Percentiles rank a stretch among this genome's conserved stretches.
Evolutionary conservation across 2,329 filamentous ascomycete genomes (phyloP).

Genomic region (Neoscytalidium dimidiatum): DNA sequence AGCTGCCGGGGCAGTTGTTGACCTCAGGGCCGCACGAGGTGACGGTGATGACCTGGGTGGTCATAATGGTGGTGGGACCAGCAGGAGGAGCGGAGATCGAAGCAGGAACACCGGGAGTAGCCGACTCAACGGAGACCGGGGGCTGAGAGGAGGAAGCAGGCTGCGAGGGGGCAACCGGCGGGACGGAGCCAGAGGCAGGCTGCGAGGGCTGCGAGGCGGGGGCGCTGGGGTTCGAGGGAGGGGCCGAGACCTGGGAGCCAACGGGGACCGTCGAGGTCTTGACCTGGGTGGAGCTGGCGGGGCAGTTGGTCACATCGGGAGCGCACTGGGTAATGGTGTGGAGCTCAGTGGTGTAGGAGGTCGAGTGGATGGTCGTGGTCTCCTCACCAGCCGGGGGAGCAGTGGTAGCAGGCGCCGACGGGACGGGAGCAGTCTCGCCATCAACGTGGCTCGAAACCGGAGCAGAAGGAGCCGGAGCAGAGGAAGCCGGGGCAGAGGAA

Average conservation of each 20-base stretch:
- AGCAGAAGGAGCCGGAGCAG: neutral
- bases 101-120: neutral
- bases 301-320: constrained; percentile 22
- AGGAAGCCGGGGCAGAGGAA: neutral
- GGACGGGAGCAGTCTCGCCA: neutral
- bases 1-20: constrained; percentile 26
- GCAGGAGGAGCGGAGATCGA: constrained; percentile 9
- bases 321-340: constrained; percentile 15
- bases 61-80: neutral
- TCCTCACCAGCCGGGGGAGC: neutral
- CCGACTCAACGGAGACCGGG: neutral
- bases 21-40: constrained; percentile 14
- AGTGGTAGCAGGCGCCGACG: neutral
- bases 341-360: constrained; percentile 10
- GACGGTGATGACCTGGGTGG: constrained; percentile 16
- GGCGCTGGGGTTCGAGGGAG: neutral
- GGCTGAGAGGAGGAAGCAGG: neutral
- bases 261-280: constrained; percentile 14
- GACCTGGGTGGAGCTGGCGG: constrained; percentile 22
- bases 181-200: neutral
- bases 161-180: neutral
- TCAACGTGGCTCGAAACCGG: neutral
- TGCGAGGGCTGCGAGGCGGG: neutral
- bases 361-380: constrained; percentile 7
- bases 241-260: neutral